phyloP scores from a whole-genome alignment of 2,329 filamentous ascomycete species.

The Beauveria medogensis region DNA sequence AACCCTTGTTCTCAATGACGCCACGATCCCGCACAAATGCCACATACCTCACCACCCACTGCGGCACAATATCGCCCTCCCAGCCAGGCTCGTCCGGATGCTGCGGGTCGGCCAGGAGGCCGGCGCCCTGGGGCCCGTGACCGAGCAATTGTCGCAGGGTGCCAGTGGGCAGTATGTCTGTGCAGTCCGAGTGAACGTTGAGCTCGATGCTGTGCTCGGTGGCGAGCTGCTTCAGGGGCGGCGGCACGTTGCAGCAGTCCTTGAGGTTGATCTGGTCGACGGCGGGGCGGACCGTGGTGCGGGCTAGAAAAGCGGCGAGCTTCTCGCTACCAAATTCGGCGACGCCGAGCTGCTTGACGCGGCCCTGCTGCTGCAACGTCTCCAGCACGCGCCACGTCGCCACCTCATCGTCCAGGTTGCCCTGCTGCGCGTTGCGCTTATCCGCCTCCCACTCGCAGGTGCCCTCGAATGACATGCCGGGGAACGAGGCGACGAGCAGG shows the following conservation, averaged over 20 bases:
- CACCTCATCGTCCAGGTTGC: constrained; percentile 59
- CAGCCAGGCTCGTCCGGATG: constrained; percentile 47
- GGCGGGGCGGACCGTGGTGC: constrained; percentile 62
- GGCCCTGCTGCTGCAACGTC: constrained; percentile 59
- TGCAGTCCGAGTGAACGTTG: constrained; percentile 89
- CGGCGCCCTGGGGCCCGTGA: constrained; percentile 61
- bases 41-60: constrained; percentile 97
- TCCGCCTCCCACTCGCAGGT: constrained; percentile 76
- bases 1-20: constrained; percentile 97
- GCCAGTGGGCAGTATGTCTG: constrained; percentile 78
- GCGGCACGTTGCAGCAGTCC: constrained; percentile 93
- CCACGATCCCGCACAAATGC: constrained; percentile 89
- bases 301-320: constrained; percentile 65
- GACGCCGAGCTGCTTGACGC: constrained; percentile 70
- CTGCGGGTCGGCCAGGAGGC: constrained; percentile 59
- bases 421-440: constrained; percentile 51
- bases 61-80: constrained; percentile 69
- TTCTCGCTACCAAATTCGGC: constrained; percentile 87
- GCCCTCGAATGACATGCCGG: constrained; percentile 86
- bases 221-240: constrained; percentile 76
- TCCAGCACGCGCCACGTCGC: constrained; percentile 67
- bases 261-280: constrained; percentile 96
- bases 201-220: constrained; percentile 77
- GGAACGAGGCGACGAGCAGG: constrained; percentile 86
- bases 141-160: constrained; percentile 80